Conservation (phyloP, 2,329 filamentous ascomycete genomes). For the Epichloe bromicola region DNA sequence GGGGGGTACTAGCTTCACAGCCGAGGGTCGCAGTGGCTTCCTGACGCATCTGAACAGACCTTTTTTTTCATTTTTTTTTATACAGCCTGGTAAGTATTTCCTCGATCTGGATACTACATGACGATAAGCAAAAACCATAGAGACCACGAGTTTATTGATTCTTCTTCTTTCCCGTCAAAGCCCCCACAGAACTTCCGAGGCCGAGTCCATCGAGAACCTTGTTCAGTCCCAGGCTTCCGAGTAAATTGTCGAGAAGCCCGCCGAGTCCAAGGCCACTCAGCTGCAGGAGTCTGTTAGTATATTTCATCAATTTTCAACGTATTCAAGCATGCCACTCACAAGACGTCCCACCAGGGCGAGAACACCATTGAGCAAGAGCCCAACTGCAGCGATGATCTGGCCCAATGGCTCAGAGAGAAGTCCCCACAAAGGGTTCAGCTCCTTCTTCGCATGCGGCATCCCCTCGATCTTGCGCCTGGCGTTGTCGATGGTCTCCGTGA, state of each 20-base stretch:
- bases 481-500: conserved; percentile 73
- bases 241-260: conserved; percentile 63
- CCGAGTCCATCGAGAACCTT: conserved; percentile 66
- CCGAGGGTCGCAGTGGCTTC: too few relatives aligned
- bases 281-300: conserved; percentile 9
- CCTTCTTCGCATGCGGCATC: conserved; percentile 91
- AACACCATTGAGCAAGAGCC: conserved; percentile 69
- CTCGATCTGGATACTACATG: too few relatives aligned
- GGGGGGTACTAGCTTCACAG: too few relatives aligned
- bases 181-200: conserved; percentile 33
- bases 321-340: conserved; percentile 20
- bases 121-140: too few relatives aligned
- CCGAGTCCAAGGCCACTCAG: conserved; percentile 73
- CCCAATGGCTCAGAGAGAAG: conserved; percentile 69
- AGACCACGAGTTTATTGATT: background rate
- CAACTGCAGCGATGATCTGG: conserved; percentile 89
- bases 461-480: conserved; percentile 80
- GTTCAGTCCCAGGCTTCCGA: conserved; percentile 64
- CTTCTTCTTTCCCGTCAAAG: conserved; percentile 32
- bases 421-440: conserved; percentile 81
- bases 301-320: background rate
- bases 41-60: too few relatives aligned
- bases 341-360: conserved; percentile 72
- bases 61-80: too few relatives aligned
- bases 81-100: too few relatives aligned